Evolutionary conservation across 2,329 filamentous ascomycete species (phyloP).

Genomic region (Phoma sp.): DNA sequence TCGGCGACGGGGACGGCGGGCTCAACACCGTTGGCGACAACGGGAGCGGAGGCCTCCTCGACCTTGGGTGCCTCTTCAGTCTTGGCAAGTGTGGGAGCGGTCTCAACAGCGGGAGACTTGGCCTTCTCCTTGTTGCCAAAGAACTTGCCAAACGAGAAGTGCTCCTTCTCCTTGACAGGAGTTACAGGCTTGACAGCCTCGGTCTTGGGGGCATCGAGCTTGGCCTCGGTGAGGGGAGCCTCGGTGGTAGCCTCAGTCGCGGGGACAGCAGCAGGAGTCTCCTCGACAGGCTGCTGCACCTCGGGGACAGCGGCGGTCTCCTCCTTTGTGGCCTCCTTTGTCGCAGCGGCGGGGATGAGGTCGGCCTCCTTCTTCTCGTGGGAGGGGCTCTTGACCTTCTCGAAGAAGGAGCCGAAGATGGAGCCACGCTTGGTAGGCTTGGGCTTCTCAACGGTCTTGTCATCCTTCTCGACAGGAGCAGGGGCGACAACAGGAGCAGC

Average conservation of each 20-base stretch:
- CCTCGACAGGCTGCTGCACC: constrained; percentile 41
- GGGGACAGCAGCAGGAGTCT: constrained; percentile 50
- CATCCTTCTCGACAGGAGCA: constrained; percentile 42
- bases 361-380: constrained; percentile 74
- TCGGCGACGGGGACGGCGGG: constrained; percentile 46
- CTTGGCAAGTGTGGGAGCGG: constrained; percentile 51
- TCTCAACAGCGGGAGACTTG: constrained; percentile 49
- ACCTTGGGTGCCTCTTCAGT: constrained; percentile 47
- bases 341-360: constrained; percentile 54
- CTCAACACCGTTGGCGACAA: constrained; percentile 29
- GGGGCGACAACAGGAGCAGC: constrained; percentile 18
- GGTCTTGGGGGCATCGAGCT: constrained; percentile 35
- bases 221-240: constrained; percentile 32
- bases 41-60: constrained; percentile 41
- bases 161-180: constrained; percentile 52
- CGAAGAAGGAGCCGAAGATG: constrained; percentile 77
- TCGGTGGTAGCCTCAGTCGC: constrained; percentile 27
- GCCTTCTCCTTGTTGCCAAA: constrained; percentile 59
- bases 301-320: constrained; percentile 51
- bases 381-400: constrained; percentile 59
- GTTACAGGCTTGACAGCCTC: constrained; percentile 46
- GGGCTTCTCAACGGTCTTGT: constrained; percentile 50
- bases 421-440: constrained; percentile 84
- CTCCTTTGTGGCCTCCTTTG: constrained; percentile 55
- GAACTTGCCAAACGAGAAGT: constrained; percentile 61